A percentile compares a stretch with the other conserved stretches of the same genome.
phyloP scores from a whole-genome alignment of 108 stramenopile genomes.

The Cylindrotheca fusiformis region DNA sequence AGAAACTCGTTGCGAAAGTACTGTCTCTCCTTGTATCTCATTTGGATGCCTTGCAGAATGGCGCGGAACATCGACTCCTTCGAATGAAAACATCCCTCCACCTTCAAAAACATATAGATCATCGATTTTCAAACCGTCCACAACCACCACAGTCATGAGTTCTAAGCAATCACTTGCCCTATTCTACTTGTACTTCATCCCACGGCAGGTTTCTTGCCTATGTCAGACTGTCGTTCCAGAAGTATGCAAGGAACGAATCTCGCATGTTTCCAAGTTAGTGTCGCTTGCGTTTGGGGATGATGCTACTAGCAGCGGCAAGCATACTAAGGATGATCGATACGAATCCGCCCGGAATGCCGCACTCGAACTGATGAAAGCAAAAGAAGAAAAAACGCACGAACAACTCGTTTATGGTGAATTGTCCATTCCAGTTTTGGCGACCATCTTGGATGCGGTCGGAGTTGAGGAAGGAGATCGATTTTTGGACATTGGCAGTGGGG shows the following conservation, averaged over 20 bases:
- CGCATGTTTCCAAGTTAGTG: background rate
- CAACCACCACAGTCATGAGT: too few relatives aligned
- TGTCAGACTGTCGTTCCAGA: background rate
- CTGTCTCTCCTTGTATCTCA: too few relatives aligned
- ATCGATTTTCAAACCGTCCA: too few relatives aligned
- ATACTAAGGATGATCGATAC: background rate
- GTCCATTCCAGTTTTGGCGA: conserved; percentile 16
- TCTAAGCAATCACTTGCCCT: too few relatives aligned
- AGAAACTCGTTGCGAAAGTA: too few relatives aligned
- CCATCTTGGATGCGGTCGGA: conserved; percentile 39
- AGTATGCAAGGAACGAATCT: background rate
- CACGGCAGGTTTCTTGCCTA: too few relatives aligned
- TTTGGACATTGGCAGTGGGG: conserved; percentile 37
- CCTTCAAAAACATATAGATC: too few relatives aligned
- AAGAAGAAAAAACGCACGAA: conserved; percentile 19
- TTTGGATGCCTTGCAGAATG: too few relatives aligned
- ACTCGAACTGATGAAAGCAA: background rate
- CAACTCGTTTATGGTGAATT: conserved; percentile 44
- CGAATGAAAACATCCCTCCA: too few relatives aligned
- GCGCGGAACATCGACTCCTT: too few relatives aligned
- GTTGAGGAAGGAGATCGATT: conserved; percentile 29
- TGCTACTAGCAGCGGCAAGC: background rate
- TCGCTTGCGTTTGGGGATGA: background rate
- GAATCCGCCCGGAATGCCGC: background rate
- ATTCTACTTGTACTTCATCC: too few relatives aligned